phyloP scores from a whole-genome alignment of 345 rosid species.

The Eucalyptus sp. region DNA sequence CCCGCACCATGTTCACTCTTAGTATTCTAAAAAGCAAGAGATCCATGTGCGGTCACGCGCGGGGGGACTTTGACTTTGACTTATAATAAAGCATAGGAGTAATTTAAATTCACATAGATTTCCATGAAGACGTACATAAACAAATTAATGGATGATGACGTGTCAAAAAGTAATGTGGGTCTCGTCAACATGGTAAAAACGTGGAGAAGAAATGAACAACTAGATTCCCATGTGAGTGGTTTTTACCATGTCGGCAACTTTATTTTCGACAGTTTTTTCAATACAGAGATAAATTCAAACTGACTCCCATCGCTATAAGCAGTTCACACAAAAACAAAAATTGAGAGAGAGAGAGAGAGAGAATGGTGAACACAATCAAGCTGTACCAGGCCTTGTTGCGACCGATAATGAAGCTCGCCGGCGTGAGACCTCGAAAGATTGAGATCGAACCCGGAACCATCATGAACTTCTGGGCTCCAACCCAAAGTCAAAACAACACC shows the following conservation, averaged over 20 bases:
- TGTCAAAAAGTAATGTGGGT: background rate
- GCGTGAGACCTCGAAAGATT: conserved; percentile 1
- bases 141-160: too few species aligned
- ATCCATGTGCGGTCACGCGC: background rate
- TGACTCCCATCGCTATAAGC: background rate
- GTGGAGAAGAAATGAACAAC: background rate
- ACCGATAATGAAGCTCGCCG: conserved; percentile 2
- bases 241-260: background rate
- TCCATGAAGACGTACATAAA: background rate
- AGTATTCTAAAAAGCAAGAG: too few species aligned
- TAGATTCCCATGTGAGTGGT: background rate
- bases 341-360: background rate
- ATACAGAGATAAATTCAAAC: background rate
- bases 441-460: conserved; percentile 28
- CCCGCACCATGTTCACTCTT: too few species aligned
- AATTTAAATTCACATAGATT: background rate
- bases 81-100: background rate
- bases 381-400: conserved; percentile 2
- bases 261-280: background rate
- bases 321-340: background rate
- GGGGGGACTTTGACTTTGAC: background rate
- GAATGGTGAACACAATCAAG: conserved; percentile 5
- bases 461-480: background rate
- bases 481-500: background rate
- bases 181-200: background rate